These are phyloP conservation scores for Williopsis jadinii DNA, from an alignment of 1,139 yeast genomes.

Conservation along the genomic window DNA sequence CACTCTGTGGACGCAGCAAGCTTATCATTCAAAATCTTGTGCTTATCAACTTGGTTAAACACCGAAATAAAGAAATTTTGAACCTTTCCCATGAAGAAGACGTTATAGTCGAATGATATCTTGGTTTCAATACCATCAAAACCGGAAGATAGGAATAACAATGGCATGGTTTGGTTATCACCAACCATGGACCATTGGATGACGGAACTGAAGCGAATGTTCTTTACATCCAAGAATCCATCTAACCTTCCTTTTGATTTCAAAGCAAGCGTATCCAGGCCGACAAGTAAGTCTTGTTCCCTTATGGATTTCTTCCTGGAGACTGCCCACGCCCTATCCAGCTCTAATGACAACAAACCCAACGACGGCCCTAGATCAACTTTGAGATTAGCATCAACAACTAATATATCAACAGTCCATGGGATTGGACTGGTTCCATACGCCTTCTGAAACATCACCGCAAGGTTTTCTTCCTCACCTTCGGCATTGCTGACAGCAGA, in stretches of 20 bases:
- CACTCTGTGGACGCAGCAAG: conserved; percentile 52
- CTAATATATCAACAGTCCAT: conserved; percentile 59
- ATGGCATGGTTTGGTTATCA: conserved; percentile 48
- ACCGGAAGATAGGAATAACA: conserved; percentile 57
- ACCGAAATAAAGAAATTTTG: conserved; percentile 47
- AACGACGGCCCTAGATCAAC: conserved; percentile 82
- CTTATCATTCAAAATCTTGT: conserved; percentile 44
- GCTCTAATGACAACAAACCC: conserved; percentile 50
- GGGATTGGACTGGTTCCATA: conserved; percentile 65
- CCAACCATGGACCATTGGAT: conserved; percentile 60
- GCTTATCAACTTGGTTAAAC: conserved; percentile 57
- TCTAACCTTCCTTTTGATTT: conserved; percentile 73
- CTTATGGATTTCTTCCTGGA: conserved; percentile 62
- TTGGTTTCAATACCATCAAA: conserved; percentile 50
- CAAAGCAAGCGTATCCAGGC: conserved; percentile 47
- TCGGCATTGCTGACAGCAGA: conserved; percentile 1
- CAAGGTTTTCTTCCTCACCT: conserved; percentile 32
- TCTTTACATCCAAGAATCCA: conserved; percentile 48
- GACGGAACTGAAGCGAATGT: conserved; percentile 53
- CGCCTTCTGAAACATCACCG: conserved; percentile 51
- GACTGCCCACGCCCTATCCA: conserved; percentile 63
- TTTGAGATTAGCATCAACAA: conserved; percentile 45
- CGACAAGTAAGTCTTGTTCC: conserved; percentile 65
- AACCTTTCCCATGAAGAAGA: conserved; percentile 60
- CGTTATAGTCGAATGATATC: conserved; percentile 76